These are phyloP conservation scores for Malassezia cuniculi DNA, from an alignment of 1,284 basidiomycete species.

Conservation along the genomic window DNA sequence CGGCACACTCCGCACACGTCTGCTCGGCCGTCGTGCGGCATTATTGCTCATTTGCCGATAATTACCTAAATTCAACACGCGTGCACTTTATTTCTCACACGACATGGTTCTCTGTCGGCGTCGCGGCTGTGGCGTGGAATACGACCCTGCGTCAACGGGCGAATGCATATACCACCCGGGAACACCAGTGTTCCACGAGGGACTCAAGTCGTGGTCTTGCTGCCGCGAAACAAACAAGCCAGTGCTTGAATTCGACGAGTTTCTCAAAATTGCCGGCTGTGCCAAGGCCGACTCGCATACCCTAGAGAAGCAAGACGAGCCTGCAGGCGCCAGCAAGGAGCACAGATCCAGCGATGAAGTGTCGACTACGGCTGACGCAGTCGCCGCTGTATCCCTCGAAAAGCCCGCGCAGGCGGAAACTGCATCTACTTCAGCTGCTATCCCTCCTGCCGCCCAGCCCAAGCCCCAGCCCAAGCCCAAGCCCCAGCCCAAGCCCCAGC, in stretches of 20 bases:
- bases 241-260: conserved; percentile 43
- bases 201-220: conserved; percentile 44
- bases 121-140: conserved; percentile 37
- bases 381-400: conserved; percentile 2
- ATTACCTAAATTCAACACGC: too few species aligned
- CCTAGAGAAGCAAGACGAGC: conserved; percentile 19
- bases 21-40: too few species aligned
- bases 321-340: conserved; percentile 1
- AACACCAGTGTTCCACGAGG: conserved; percentile 43
- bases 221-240: conserved; percentile 42
- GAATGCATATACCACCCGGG: conserved; percentile 35
- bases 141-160: conserved; percentile 11
- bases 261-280: conserved; percentile 36
- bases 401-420: background rate
- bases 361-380: background rate
- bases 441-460: too few species aligned
- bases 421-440: too few species aligned
- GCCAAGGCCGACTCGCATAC: conserved; percentile 22
- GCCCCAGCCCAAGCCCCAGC: background rate
- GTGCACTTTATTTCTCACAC: too few species aligned
- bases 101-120: conserved; percentile 38
- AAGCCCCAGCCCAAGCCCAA: background rate
- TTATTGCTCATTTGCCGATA: too few species aligned
- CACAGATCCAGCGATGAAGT: background rate
- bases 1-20: too few species aligned